Percentiles rank a stretch among this genome's conserved stretches.
Conservation (phyloP, 208 protist species). For the Acanthamoeba polyphaga region DNA sequence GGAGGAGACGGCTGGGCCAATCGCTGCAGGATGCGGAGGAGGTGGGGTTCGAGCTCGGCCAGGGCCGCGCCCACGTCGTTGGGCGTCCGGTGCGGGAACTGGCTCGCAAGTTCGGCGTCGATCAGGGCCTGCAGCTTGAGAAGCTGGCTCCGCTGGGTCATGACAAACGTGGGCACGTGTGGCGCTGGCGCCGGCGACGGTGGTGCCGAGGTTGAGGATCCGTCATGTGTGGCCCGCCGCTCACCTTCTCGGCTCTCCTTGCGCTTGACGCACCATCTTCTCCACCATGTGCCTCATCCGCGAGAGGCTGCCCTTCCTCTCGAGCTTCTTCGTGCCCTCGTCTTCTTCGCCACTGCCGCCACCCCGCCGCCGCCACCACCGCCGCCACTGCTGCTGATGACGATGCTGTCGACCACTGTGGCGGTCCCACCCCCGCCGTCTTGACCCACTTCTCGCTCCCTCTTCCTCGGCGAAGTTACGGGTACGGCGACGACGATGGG, state of each 20-base stretch:
- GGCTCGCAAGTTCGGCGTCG: background rate
- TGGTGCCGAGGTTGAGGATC: background rate
- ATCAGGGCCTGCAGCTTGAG: background rate
- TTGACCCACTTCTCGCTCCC: no score
- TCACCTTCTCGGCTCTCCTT: background rate
- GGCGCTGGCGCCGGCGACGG: no score
- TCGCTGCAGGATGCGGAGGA: background rate
- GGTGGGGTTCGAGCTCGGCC: constrained; percentile 14
- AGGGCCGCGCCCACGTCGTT: background rate
- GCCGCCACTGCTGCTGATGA: no score
- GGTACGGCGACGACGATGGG: no score
- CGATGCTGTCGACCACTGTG: no score
- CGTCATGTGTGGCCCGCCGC: no score
- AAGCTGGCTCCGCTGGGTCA: background rate
- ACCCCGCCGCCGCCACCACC: no score
- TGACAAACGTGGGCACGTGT: background rate
- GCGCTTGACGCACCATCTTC: constrained; percentile 16
- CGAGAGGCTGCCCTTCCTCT: background rate
- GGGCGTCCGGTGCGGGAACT: background rate
- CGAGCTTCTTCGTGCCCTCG: background rate
- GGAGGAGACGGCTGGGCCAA: no score
- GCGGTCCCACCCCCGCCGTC: no score
- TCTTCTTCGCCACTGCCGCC: background rate
- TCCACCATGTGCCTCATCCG: constrained; percentile 24
- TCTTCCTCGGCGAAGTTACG: no score